Conservation (phyloP, 495 filamentous ascomycete genomes). For the Aspergillus asperescens region DNA sequence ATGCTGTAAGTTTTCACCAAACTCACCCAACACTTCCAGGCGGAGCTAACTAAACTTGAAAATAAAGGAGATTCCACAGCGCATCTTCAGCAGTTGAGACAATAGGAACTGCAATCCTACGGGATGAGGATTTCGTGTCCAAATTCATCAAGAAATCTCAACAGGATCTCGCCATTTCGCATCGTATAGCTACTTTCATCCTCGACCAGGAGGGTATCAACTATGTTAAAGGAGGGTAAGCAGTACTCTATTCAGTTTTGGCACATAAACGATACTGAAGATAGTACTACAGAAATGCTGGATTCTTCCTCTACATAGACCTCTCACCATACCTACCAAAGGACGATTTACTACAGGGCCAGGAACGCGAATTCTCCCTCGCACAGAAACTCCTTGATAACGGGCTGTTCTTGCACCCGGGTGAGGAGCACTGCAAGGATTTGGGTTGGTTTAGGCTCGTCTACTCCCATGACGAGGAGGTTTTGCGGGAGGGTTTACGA, state of each 20-base stretch:
- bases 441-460: constrained; percentile 49
- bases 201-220: constrained; percentile 29
- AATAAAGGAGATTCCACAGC: constrained; percentile 31
- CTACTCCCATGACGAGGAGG: constrained; percentile 32
- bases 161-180: constrained; percentile 23
- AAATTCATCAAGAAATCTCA: constrained; percentile 25
- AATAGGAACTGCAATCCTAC: constrained; percentile 35
- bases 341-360: neutral
- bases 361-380: constrained; percentile 30
- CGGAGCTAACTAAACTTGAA: neutral
- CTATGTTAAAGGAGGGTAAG: constrained; percentile 30
- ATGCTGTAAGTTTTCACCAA: constrained; percentile 18
- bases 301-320: constrained; percentile 49
- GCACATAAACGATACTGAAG: too few relatives aligned
- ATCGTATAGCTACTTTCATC: constrained; percentile 21
- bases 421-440: constrained; percentile 35
- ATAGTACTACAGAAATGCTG: constrained; percentile 48
- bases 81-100: constrained; percentile 29
- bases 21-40: neutral
- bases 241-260: too few relatives aligned
- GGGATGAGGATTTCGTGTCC: constrained; percentile 30
- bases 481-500: constrained; percentile 29
- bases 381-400: constrained; percentile 35
- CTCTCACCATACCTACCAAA: constrained; percentile 32
- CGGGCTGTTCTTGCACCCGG: constrained; percentile 41